Conservation (phyloP, 352 stramenopile genomes). For the Peronosclerospora sorghi region DNA sequence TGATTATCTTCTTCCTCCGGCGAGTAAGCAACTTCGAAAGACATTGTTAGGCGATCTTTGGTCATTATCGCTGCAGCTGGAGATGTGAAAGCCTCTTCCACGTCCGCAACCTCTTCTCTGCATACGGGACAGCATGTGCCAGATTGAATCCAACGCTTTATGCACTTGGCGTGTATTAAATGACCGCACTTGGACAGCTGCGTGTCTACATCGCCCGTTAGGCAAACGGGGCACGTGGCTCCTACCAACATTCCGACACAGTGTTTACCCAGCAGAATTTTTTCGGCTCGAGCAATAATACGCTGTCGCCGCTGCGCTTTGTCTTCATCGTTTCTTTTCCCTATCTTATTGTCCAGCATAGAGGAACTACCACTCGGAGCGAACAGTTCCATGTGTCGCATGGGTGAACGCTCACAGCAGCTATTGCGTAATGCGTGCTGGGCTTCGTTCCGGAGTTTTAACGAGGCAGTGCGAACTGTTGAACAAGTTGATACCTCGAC, state of each 20-base stretch:
- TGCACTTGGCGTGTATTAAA: conserved; percentile 65
- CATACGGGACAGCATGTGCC: conserved; percentile 58
- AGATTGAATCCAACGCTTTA: conserved; percentile 65
- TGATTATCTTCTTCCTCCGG: conserved; percentile 32
- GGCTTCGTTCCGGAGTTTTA: conserved; percentile 22
- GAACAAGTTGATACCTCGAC: conserved; percentile 10
- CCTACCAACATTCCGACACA: conserved; percentile 54
- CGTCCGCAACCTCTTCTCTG: conserved; percentile 40
- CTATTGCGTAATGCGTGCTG: conserved; percentile 26
- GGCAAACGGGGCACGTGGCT: conserved; percentile 56
- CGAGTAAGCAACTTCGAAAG: conserved; percentile 31
- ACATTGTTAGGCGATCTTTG: conserved; percentile 39
- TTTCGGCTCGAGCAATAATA: conserved; percentile 48
- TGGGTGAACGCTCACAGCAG: conserved; percentile 23
- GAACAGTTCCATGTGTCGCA: conserved; percentile 6
- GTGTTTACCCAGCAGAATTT: conserved; percentile 51
- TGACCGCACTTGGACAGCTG: conserved; percentile 52
- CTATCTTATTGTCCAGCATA: conserved; percentile 15
- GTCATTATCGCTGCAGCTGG: conserved; percentile 24
- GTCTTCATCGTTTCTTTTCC: conserved; percentile 13
- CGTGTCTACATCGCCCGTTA: conserved; percentile 64
- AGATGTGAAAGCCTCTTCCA: conserved; percentile 40
- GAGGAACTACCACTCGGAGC: conserved; percentile 19
- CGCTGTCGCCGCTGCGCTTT: conserved; percentile 24
- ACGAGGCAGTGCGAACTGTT: conserved; percentile 9